phyloP scores from a whole-genome alignment of 441 rosid genomes.

The Pelargonium myrrhifolium region DNA sequence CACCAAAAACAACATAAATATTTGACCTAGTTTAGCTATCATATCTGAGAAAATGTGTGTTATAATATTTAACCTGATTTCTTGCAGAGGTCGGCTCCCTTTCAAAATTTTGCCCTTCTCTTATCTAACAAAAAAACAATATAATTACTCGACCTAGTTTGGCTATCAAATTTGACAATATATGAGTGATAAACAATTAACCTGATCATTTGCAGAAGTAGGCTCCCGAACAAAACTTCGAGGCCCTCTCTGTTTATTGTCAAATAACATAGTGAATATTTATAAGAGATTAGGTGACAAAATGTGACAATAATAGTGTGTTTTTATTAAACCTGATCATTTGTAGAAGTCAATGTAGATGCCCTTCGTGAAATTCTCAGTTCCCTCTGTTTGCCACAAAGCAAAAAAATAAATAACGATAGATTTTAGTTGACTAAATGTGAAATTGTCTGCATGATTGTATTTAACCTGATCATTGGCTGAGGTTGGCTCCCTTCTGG shows the following conservation, averaged over 20 bases:
- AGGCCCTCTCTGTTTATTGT: not conserved
- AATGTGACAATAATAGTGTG: too few relatives aligned
- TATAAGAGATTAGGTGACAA: not conserved
- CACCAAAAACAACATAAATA: slow-evolving; percentile 14
- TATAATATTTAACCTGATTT: not conserved
- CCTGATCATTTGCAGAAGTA: slow-evolving; percentile 4
- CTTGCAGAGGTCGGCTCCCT: slow-evolving; percentile 3
- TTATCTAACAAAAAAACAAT: not conserved
- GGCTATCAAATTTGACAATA: not conserved
- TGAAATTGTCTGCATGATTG: not conserved
- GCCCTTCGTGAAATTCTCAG: slow-evolving; percentile 3
- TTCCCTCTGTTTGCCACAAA: slow-evolving; percentile 1
- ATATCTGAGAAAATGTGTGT: not conserved
- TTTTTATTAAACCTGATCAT: slow-evolving; percentile 1
- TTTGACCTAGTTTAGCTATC: not conserved
- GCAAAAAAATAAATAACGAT: not conserved
- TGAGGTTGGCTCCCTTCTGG: slow-evolving; percentile 38
- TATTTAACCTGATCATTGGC: slow-evolving; percentile 18
- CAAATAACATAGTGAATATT: not conserved
- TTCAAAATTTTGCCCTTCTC: not conserved
- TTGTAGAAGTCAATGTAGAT: not conserved
- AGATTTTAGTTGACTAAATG: not conserved
- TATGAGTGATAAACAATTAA: not conserved
- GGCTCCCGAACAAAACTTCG: slow-evolving; percentile 2
- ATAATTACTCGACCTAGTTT: not conserved